phyloP scores from a whole-genome alignment of 192 early-diverging fungal species.

The Coemansia umbellata region DNA sequence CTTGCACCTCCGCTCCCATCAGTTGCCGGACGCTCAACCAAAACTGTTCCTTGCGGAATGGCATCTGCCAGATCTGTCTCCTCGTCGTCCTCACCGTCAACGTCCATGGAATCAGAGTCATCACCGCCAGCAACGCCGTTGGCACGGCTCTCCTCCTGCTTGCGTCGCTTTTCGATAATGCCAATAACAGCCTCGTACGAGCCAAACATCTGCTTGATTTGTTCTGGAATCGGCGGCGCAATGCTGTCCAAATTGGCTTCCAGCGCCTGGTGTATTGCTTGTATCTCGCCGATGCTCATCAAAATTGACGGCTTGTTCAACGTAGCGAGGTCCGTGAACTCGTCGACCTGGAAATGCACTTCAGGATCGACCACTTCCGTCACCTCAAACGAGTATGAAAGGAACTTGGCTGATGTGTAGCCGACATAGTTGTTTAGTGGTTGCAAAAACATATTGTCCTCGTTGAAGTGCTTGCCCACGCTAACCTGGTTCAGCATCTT shows the following conservation, averaged over 20 bases:
- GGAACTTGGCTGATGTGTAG: constrained; percentile 73
- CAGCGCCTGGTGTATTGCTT: constrained; percentile 80
- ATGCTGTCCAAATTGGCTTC: constrained; percentile 77
- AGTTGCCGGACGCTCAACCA: constrained; percentile 40
- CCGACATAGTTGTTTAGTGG: constrained; percentile 81
- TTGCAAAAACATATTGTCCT: constrained; percentile 64
- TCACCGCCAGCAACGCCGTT: constrained; percentile 2
- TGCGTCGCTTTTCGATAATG: constrained; percentile 48
- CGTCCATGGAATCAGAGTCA: background rate
- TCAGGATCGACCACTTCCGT: constrained; percentile 85
- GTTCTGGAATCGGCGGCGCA: constrained; percentile 53
- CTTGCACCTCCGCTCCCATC: constrained; percentile 8
- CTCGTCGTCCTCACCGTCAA: constrained; percentile 34
- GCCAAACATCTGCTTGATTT: constrained; percentile 51
- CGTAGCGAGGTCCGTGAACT: constrained; percentile 73
- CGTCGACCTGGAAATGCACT: constrained; percentile 86
- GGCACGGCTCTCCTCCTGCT: constrained; percentile 29
- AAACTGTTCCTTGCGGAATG: constrained; percentile 50
- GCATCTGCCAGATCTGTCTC: constrained; percentile 45
- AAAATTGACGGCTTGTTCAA: constrained; percentile 83
- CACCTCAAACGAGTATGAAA: constrained; percentile 82
- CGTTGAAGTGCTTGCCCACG: constrained; percentile 76
- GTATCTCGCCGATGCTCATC: constrained; percentile 89
- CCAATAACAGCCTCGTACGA: constrained; percentile 50
- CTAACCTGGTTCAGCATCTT: constrained; percentile 96